Evolutionary conservation across 2,329 filamentous ascomycete genomes (phyloP).

Genomic region (Fusarium anguioides): DNA sequence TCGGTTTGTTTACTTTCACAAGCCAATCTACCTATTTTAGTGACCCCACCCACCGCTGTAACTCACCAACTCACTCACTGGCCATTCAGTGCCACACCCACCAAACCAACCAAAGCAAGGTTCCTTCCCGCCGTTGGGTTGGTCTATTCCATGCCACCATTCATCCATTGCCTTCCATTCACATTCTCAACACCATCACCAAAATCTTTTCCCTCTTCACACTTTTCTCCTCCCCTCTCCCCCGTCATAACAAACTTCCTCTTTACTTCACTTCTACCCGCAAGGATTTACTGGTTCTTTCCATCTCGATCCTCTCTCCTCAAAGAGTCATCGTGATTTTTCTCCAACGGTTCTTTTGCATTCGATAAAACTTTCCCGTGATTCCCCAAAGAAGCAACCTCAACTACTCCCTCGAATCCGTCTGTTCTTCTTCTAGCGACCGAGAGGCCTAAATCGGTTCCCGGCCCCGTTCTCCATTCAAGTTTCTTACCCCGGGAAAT

Average conservation of each 20-base stretch:
- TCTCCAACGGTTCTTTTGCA: conserved; percentile 8
- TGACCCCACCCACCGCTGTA: no score
- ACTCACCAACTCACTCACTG: conserved; percentile 6
- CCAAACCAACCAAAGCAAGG: conserved; percentile 9
- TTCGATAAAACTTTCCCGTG: neutral
- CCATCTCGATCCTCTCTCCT: conserved; percentile 1
- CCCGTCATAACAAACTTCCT: neutral
- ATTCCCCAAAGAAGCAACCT: neutral
- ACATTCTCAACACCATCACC: conserved; percentile 37
- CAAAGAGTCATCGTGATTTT: conserved; percentile 14
- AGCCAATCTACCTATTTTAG: conserved; percentile 13
- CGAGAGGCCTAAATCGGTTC: conserved; percentile 8
- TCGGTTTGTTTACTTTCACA: conserved; percentile 44
- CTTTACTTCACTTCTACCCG: conserved; percentile 10
- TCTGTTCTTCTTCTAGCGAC: conserved; percentile 1
- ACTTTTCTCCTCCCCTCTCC: neutral
- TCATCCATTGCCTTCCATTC: conserved; percentile 11
- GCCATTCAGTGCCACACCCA: neutral
- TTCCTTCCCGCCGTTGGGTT: conserved; percentile 21
- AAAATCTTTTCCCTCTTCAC: conserved; percentile 13
- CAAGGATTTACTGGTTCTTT: conserved; percentile 4
- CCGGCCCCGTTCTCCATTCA: conserved; percentile 34
- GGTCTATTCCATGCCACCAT: neutral
- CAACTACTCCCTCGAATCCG: neutral
- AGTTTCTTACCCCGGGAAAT: conserved; percentile 43